Conservation (phyloP, 768 basidiomycete species). For the Mycena maculata region DNA sequence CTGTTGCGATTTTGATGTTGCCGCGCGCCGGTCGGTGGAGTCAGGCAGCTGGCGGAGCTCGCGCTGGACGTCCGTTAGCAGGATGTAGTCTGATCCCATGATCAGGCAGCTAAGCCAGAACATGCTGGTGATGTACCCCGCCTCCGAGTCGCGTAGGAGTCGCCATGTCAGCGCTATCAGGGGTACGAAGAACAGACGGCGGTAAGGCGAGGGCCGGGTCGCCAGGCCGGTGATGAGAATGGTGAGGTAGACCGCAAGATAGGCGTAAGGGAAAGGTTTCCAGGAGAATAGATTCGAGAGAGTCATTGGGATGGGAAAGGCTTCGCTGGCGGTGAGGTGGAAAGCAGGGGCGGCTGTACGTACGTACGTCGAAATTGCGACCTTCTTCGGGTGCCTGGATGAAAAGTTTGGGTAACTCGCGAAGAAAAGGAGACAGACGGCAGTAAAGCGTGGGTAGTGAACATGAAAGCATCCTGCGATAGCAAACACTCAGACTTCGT, state of each 20-base stretch:
- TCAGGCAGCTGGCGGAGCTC: conserved; percentile 12
- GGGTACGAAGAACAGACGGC: conserved; percentile 22
- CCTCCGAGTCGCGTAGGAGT: conserved; percentile 14
- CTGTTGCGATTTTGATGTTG: neutral
- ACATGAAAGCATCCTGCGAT: no score
- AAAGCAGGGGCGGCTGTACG: neutral
- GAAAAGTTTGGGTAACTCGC: neutral
- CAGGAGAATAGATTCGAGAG: conserved; percentile 8
- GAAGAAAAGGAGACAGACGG: no score
- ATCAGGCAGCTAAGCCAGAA: conserved; percentile 19
- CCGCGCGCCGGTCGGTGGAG: neutral
- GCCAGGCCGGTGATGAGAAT: conserved; percentile 4
- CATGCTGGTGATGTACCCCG: conserved; percentile 21
- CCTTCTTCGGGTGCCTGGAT: conserved; percentile 5
- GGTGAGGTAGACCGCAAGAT: conserved; percentile 14
- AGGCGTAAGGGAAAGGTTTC: conserved; percentile 19
- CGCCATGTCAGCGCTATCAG: conserved; percentile 20
- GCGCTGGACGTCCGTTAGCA: conserved; percentile 30
- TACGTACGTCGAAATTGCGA: no score
- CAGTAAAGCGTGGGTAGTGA: no score
- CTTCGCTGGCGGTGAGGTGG: neutral
- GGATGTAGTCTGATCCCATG: conserved; percentile 28
- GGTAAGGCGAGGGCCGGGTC: neutral
- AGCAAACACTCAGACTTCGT: no score
- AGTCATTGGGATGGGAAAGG: neutral